These are phyloP conservation scores for Triticum timopheevii DNA, from an alignment of 176 grass and related monocot species.

Conservation along the genomic window DNA sequence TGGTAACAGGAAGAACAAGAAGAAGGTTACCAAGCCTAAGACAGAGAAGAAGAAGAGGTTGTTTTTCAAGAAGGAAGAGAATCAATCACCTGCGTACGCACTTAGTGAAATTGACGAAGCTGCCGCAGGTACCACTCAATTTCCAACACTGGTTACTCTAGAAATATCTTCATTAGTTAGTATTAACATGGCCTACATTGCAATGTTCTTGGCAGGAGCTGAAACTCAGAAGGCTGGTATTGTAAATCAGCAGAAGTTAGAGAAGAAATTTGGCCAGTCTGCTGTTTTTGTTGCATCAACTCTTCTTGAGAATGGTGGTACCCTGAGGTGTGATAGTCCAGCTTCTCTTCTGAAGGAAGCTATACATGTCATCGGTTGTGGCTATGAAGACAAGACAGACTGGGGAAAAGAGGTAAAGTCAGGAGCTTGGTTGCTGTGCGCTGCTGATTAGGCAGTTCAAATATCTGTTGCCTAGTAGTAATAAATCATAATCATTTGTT, in stretches of 20 bases:
- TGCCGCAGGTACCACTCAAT: not conserved
- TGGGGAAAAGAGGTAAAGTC: constrained; percentile 85
- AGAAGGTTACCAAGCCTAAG: constrained; percentile 30
- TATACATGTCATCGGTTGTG: constrained; percentile 87
- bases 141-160: not conserved
- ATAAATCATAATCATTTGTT: not conserved
- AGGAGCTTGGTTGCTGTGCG: not conserved
- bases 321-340: constrained; percentile 34
- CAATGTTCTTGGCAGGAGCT: not conserved
- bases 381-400: constrained; percentile 91
- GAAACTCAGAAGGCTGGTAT: constrained; percentile 16
- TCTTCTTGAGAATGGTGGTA: constrained; percentile 36
- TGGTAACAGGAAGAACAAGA: constrained; percentile 70
- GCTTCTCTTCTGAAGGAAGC: constrained; percentile 86
- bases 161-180: not conserved
- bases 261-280: constrained; percentile 64
- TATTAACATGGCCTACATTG: not conserved
- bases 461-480: not conserved
- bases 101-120: constrained; percentile 19
- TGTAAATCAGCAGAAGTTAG: constrained; percentile 3
- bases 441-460: not conserved
- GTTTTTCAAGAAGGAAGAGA: constrained; percentile 19
- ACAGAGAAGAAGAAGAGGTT: constrained; percentile 11
- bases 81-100: constrained; percentile 1
- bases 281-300: constrained; percentile 92